Conservation (phyloP, 257 asterid genomes). For the Przewalskia tangutica region DNA sequence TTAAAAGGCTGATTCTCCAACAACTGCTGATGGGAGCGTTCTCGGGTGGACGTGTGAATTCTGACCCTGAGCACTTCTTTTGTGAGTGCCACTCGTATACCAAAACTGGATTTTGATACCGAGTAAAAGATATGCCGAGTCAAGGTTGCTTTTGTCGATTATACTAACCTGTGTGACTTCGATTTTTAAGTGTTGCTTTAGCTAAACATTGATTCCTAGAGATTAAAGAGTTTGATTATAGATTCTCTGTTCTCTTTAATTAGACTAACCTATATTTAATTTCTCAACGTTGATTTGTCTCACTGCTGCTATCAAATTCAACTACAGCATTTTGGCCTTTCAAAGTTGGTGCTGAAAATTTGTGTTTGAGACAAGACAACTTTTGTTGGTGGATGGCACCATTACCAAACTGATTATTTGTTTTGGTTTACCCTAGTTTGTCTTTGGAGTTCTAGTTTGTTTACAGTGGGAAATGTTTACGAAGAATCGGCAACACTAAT, state of each 20-base stretch:
- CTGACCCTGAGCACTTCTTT: neutral
- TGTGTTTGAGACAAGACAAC: neutral
- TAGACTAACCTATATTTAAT: neutral
- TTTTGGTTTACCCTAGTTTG: neutral
- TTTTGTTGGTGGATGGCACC: neutral
- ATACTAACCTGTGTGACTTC: neutral
- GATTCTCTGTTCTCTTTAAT: neutral
- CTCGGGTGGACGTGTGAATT: neutral
- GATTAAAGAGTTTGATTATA: neutral
- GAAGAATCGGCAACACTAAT: neutral
- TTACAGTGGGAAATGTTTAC: neutral
- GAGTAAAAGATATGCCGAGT: neutral
- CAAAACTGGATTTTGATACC: neutral
- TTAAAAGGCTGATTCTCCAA: neutral
- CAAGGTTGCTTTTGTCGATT: neutral
- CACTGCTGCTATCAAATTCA: neutral
- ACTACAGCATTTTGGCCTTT: neutral
- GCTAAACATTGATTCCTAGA: neutral
- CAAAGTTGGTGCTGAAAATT: neutral
- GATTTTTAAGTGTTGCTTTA: neutral
- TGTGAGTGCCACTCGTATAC: neutral
- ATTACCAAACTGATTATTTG: neutral
- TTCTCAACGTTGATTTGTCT: neutral
- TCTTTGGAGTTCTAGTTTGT: neutral
- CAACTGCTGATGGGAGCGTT: neutral